These are phyloP conservation scores for Flaveria linearis DNA, from an alignment of 129 eudicot genomes.

Conservation along the genomic window DNA sequence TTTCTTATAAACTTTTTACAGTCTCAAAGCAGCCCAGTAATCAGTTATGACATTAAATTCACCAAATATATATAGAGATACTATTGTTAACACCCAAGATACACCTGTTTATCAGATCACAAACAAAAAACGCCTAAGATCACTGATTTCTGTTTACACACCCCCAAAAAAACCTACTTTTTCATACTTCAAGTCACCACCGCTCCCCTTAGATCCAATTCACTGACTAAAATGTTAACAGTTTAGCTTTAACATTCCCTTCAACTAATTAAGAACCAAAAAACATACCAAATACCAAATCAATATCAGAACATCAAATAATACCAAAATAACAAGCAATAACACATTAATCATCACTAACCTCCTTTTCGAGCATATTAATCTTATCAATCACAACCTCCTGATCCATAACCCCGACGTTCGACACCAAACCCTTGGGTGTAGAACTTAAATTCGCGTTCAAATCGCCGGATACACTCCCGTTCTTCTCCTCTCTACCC, in stretches of 20 bases:
- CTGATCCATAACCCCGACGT: conserved; percentile 42
- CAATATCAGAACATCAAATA: conserved; percentile 23
- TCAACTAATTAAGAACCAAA: conserved; percentile 23
- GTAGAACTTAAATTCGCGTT: conserved; percentile 37
- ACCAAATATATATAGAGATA: neutral
- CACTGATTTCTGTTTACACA: neutral
- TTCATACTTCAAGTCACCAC: neutral
- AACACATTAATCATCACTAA: conserved; percentile 27
- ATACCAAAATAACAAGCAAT: conserved; percentile 8
- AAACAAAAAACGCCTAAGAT: neutral
- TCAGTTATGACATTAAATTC: conserved; percentile 10
- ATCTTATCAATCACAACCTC: conserved; percentile 45
- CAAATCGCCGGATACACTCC: conserved; percentile 42
- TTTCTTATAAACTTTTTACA: neutral
- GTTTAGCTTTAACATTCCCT: conserved; percentile 4
- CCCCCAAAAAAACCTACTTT: neutral
- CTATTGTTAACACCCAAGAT: neutral
- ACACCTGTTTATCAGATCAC: neutral
- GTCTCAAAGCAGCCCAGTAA: neutral
- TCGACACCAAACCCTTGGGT: conserved; percentile 37
- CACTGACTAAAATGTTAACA: neutral
- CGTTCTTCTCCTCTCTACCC: conserved; percentile 51
- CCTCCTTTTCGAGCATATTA: conserved; percentile 75
- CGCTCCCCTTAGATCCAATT: neutral
- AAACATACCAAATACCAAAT: neutral